Base-by-base conservation (phyloP, 495 filamentous ascomycete species). In the Neurospora sp. region DNA sequence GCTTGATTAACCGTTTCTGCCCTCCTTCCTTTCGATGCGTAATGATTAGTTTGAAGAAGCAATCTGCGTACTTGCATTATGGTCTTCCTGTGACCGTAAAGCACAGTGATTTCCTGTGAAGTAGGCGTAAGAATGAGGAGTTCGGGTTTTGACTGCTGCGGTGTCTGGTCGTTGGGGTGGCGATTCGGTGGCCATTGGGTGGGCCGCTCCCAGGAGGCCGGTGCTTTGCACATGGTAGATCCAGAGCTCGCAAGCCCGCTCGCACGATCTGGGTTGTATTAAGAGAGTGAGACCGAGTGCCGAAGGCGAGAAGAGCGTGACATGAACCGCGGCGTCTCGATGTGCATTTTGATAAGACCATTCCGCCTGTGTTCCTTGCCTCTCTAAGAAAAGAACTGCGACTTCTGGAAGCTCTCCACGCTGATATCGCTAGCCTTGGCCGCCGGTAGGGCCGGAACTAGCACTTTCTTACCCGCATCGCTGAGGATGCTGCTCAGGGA, bases 401-500 rank as follows among this genome's bases (percentile, higher is more conserved):
- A 92, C 84, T 94, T 95, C 80, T 96, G 93, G 82, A 97, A 96
- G 79, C 91, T 94, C 81, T 97, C 93, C 5, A 90, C 88, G 38
- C 87, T 89, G 45, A 96, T 91, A 78, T 96, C 86, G 20, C 83
- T 85, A 37, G 85, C 83, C 78, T 91, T 91, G 75, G 88, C 87
- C 8, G 85, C 84, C 68, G 87, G 87, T 70, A 87, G 83, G 78
- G 47, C 81, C 78, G 44, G 75, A 77, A 81, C 83, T 77, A 71
- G 78, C 81, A 70, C 78, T 37, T 65, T 65, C 53, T 65, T 65
- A 81, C 42, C 74, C 77, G 84, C 72, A 69, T 79, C 74, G 70
- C 75, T 77, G 53, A 81, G 76, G 39, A 79, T 82, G 70, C 84
- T 86, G 8, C 83, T 82, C 35, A 84, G 76, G 16, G 85, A 83